These are phyloP conservation scores for Saturnispora ahearnii DNA, from an alignment of 805 yeast species.

Conservation along the genomic window DNA sequence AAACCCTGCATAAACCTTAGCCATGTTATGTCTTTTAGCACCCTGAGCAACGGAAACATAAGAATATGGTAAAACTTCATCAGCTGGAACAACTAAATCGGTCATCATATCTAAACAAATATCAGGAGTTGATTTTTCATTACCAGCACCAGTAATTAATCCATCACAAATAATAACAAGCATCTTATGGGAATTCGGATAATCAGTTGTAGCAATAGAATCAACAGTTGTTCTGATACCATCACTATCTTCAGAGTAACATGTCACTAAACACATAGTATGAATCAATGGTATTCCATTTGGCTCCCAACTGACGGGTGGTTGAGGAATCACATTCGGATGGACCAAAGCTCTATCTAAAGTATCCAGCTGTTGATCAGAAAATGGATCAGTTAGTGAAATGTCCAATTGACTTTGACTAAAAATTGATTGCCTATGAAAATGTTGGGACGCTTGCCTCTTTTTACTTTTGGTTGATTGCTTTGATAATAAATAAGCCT, in stretches of 20 bases:
- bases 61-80: slow-evolving; percentile 71
- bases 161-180: slow-evolving; percentile 89
- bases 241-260: slow-evolving; percentile 86
- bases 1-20: slow-evolving; percentile 91
- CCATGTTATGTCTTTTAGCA: slow-evolving; percentile 92
- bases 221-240: slow-evolving; percentile 85
- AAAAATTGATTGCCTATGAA: slow-evolving; percentile 4
- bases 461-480: neutral
- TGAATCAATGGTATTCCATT: slow-evolving; percentile 73
- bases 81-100: slow-evolving; percentile 59
- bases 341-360: slow-evolving; percentile 54
- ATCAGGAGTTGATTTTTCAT: slow-evolving; percentile 81
- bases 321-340: slow-evolving; percentile 82
- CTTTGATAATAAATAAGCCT: slow-evolving; percentile 32
- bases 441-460: neutral
- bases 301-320: slow-evolving; percentile 84
- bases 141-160: slow-evolving; percentile 88
- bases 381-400: slow-evolving; percentile 17
- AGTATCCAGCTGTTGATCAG: slow-evolving; percentile 32
- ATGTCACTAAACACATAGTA: slow-evolving; percentile 71
- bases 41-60: slow-evolving; percentile 96
- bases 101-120: slow-evolving; percentile 82
- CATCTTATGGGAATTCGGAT: slow-evolving; percentile 90
- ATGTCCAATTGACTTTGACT: slow-evolving; percentile 10
- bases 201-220: slow-evolving; percentile 89